phyloP scores from a whole-genome alignment of 1,284 basidiomycete species.

The Ustilago shanxiensis region DNA sequence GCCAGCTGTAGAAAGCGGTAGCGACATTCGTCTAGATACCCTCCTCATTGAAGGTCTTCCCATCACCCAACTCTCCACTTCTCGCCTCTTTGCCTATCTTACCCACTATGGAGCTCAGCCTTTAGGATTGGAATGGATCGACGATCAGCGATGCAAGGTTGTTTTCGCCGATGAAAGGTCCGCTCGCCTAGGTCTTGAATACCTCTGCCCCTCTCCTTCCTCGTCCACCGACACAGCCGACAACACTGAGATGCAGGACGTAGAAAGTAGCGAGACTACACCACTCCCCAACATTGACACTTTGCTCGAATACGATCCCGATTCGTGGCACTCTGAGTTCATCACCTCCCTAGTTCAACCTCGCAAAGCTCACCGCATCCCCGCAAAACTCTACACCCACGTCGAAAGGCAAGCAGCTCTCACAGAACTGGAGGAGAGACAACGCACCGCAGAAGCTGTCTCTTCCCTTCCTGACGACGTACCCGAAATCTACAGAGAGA shows the following conservation, averaged over 20 bases:
- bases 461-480: conserved; percentile 56
- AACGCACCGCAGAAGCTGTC: conserved; percentile 5
- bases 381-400: conserved; percentile 59
- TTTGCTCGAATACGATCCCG: conserved; percentile 33
- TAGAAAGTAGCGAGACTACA: background rate
- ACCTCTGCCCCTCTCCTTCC: conserved; percentile 43
- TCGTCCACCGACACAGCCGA: background rate
- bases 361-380: conserved; percentile 55
- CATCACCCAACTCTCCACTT: conserved; percentile 68
- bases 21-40: conserved; percentile 57
- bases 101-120: conserved; percentile 65
- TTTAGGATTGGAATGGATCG: conserved; percentile 68
- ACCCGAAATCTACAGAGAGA: conserved; percentile 67
- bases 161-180: conserved; percentile 60
- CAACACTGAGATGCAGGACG: conserved; percentile 14
- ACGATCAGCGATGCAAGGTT: conserved; percentile 63
- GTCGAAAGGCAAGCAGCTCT: conserved; percentile 55
- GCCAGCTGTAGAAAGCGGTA: conserved; percentile 50
- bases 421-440: conserved; percentile 16
- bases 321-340: conserved; percentile 40
- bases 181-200: conserved; percentile 58
- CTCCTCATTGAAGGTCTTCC: conserved; percentile 64
- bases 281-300: conserved; percentile 47
- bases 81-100: conserved; percentile 66
- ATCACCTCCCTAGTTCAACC: conserved; percentile 50